Percentiles rank a stretch among this genome's conserved stretches.
phyloP scores from a whole-genome alignment of 306 rosid genomes.

The Cicer arietinum region DNA sequence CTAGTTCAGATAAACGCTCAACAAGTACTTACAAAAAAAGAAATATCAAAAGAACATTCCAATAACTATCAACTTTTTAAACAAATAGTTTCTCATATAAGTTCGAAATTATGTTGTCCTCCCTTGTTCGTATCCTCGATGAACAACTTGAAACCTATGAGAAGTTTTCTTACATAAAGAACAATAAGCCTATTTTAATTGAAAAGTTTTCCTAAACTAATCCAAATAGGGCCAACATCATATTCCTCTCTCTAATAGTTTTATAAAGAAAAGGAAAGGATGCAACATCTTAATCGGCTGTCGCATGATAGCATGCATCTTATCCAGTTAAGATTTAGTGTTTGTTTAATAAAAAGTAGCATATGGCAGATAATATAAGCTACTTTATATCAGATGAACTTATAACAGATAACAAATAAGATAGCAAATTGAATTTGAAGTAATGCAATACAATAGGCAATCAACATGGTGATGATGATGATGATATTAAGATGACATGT shows the following conservation, averaged over 20 bases:
- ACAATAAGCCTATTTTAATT: not conserved
- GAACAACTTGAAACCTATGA: not conserved
- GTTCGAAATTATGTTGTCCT: not conserved
- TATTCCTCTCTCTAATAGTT: slow-evolving; percentile 9
- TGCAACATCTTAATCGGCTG: not conserved
- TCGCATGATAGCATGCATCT: not conserved
- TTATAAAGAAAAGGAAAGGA: not conserved
- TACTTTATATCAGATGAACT: too few relatives aligned
- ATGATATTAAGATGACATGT: slow-evolving; percentile 35
- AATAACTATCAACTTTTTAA: not conserved
- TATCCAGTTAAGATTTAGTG: not conserved
- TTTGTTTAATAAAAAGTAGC: too few relatives aligned
- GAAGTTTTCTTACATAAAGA: not conserved
- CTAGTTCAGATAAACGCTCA: not conserved
- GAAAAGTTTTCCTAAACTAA: not conserved
- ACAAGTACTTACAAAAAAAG: not conserved
- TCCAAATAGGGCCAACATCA: not conserved
- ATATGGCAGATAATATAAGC: too few relatives aligned
- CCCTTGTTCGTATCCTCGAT: not conserved
- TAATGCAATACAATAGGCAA: slow-evolving; percentile 28
- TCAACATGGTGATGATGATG: not conserved
- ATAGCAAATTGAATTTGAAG: not conserved
- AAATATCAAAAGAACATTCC: not conserved
- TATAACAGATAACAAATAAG: too few relatives aligned
- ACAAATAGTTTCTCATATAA: not conserved